Evolutionary conservation across 768 basidiomycete genomes (phyloP), one percentile per base, ranked within the genome.

Genomic region (Boletus reticulatus): DNA sequence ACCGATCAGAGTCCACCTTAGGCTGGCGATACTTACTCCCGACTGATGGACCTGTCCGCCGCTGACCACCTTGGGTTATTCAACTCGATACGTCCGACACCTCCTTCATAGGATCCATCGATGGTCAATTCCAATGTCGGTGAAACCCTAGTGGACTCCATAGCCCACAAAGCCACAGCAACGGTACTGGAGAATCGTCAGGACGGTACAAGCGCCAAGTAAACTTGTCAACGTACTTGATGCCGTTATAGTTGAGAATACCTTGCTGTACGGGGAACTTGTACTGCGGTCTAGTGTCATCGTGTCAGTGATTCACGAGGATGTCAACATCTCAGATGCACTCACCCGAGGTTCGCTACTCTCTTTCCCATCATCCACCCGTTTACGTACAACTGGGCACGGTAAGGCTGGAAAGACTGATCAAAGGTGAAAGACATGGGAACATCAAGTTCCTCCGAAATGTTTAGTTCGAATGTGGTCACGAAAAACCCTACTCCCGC

Each of bases 291-390:
- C 88, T 89, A 32, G 34, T 20, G 24, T 17, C 50, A 27, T 52
- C 31, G 48, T 36, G 53, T 61, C 42, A 61, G 36, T 54, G 27
- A 9, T 36, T 32, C 20, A n/a, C 13, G 43, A 34, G n/a, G 14
- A 22, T 6, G 3, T 47, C 38, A 27, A 43, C 27, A 32, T 49
- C 10, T 4, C 41, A 53, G 29, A 13, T 36, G 34, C 14, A 67
- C 79, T 55, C 57, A 83, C 88, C 87, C 87, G 2, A 88, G 78
- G 62, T 88, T 86, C 14, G 73, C 84, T n/a, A 87, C 78, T 19
- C 84, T 69, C 72, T 92, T 92, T 10, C 91, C 92, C 82, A 89
- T 89, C 82, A 88, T 87, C 92, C 92, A 94, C 13, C 91, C 92
- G 62, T 94, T 92, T 19, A 93, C 86, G 55, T 89, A 92, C 41